Base-by-base conservation (phyloP, 2,329 filamentous ascomycete species). In the Hirsutella thompsonii region DNA sequence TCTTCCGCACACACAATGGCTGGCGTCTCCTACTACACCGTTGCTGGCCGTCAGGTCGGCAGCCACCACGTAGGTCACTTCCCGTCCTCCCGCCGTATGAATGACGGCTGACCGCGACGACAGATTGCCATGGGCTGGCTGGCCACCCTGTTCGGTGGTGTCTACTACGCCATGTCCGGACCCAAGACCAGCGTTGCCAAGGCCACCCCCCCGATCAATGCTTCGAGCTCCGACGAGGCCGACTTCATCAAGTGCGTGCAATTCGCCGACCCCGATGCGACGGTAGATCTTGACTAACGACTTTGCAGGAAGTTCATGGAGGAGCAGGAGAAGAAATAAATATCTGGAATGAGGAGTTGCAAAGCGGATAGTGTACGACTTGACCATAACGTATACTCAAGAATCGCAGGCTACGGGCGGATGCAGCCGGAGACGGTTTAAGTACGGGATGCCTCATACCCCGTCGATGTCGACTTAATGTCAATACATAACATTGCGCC, bases 201-300 rank as follows among this genome's bases (percentile, higher is more conserved):
- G 37, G 63, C 67, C 44, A 58, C 69, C 38, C 74, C 74, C 47
- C 74, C 74, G 39, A 74, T 79, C 66, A 77, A 78, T 59, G 74
- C 74, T 45, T 69, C 71, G 40, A 75, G 67, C 63, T 66, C 72
- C 53, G 74, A 77, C 56, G 74, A 79, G 66, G 72, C 69, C 59
- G 72, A 77, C 57, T 79, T 79, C 62, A 76, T 79, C 67, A 75
- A 77, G 74, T 78, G 60, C 65, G 70, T 57, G 49, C 53, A 54
- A 55, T 55, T 50, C 38, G 36, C 36, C 3, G 23, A 26, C 11
- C 6, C n/a, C 23, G 23, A 26, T 26, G 36, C 46, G n/a, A 21
- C 38, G n/a, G 32, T 40, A 23, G 26, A 10, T 14, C 20, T 29
- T 16, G 39, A 18, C 57, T 61, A 52, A 60, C 49, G 36, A 18